Conservation (phyloP, 768 basidiomycete species). For the Candolleomyces eurysporus region DNA sequence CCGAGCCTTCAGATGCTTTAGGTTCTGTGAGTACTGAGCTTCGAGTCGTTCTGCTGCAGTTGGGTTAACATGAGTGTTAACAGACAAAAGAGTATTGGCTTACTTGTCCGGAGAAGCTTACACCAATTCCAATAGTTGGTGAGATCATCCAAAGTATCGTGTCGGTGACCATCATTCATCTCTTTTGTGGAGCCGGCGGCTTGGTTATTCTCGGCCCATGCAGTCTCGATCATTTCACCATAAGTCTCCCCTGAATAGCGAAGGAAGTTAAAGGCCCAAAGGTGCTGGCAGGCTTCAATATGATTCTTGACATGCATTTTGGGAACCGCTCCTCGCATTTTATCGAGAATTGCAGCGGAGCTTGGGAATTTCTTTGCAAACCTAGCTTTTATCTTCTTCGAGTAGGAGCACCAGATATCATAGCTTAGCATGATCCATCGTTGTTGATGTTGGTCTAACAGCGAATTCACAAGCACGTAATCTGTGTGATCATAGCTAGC, state of each 20-base stretch:
- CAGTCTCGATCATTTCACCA: constrained; percentile 28
- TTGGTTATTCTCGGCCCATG: constrained; percentile 24
- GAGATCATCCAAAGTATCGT: constrained; percentile 27
- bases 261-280: constrained; percentile 24
- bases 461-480: constrained; percentile 18
- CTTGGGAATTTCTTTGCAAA: constrained; percentile 17
- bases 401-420: constrained; percentile 29
- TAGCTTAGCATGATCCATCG: constrained; percentile 24
- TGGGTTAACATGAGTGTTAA: no score
- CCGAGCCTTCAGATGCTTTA: neutral
- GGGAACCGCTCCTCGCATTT: constrained; percentile 21
- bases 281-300: constrained; percentile 18
- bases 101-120: constrained; percentile 22
- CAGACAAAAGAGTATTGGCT: neutral
- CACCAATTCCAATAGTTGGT: constrained; percentile 24
- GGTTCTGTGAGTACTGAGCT: neutral
- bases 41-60: neutral
- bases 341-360: constrained; percentile 9
- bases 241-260: constrained; percentile 19
- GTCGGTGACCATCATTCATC: constrained; percentile 27
- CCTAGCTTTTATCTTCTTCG: constrained; percentile 16
- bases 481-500: constrained; percentile 21
- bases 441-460: constrained; percentile 12
- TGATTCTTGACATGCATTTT: constrained; percentile 29
- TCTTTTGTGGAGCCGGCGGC: constrained; percentile 26